Base-by-base conservation (phyloP, 306 rosid species). In the Echinosophora koreensis region DNA sequence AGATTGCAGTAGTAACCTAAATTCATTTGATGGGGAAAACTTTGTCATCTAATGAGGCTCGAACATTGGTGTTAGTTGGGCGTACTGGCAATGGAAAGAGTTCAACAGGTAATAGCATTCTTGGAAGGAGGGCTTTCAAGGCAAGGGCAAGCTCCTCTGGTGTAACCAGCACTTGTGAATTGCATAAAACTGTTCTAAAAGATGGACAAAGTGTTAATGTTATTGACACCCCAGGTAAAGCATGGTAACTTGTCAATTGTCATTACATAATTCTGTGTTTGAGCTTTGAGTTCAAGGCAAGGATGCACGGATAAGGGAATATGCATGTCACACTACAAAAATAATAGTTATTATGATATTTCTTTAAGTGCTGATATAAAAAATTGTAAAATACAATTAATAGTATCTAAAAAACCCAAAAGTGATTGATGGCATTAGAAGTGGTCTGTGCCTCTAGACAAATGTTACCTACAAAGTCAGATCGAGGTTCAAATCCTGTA, bases 81-180 rank as follows among this genome's bases (percentile, higher is more conserved):
- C 86, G 90, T 1, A 94, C 98, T 2, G 98, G 98, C 15, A 89
- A 92, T 73, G 98, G 98, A 3, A 94, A 94, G 86, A 94, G 98
- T 81, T 94, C 98, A 3, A 94, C 97, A 0, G 98, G 97, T 2
- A 94, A 94, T 68, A 90, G 88, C 35, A 92, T 94, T 84, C 62
- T 92, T 57, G 94, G 97, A 34, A 89, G 35, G 74, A 89, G 73
- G 86, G 87, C 84, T 59, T 94, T 92, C 88, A 86, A 58, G 5
- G 92, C 98, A 1, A 82, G 65, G 84, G 57, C 86, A 8, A 85
- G 97, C 69, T 81, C 90, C 1, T 77, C 86, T 3, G 88, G 87
- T 6, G 89, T 94, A 34, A 92, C 98, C 0, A 60, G 64, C 70
- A 85, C 94, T 15, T 89, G 90, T 80, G 95, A 94, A 76, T 59